Evolutionary conservation across 208 protist genomes (phyloP), one percentile per base, ranked within the genome.

Genomic region (Angomonas ambiguus): DNA sequence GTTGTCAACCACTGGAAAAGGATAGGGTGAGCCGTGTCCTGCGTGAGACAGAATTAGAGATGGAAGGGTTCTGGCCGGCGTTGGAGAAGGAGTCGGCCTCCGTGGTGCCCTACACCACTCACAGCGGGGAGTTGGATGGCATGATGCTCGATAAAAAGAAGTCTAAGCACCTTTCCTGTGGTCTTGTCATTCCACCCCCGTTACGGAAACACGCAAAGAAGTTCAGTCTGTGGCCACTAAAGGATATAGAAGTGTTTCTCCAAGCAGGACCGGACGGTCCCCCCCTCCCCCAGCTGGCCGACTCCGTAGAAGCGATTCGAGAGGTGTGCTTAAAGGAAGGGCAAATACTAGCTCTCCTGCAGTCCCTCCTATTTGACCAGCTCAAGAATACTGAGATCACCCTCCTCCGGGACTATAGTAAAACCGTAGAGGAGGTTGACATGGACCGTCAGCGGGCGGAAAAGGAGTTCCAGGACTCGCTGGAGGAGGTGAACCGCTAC

Each of bases 351-450:
- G 63, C 78, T 13, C 65, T 95, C 65, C 75, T 95, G 20, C 67
- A 82, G 49, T 86, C 86, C 20, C 61, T 93, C 16, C 79, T 95
- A 10, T 92, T 90, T 70, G 78, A 76, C 16, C 71, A 69, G 1
- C 65, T 88, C n/a, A 69, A 88, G 53, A 70, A 80, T 42, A 93
- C 90, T 6, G 80, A 90, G 56, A 78, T 80, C 57, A 67, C 68
- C 1, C 69, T 93, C 32, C 61, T 88, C 62, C 84, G 87, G n/a
- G 85, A 92, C 63, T 86, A 85, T 61, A 88, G 87, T 59, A 84
- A 85, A 34, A 95, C 90, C 13, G 67, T 76, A 30, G 90, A 95
- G 70, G 90, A 95, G 65, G 53, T 93, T 22, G 87, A 93, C 59
- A 69, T 67, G 33, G 87, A 93, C 60, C 79, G 82, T 6, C 67